These are phyloP conservation scores for Daedaleopsis sinensis DNA, from an alignment of 768 basidiomycete species.

Conservation along the genomic window DNA sequence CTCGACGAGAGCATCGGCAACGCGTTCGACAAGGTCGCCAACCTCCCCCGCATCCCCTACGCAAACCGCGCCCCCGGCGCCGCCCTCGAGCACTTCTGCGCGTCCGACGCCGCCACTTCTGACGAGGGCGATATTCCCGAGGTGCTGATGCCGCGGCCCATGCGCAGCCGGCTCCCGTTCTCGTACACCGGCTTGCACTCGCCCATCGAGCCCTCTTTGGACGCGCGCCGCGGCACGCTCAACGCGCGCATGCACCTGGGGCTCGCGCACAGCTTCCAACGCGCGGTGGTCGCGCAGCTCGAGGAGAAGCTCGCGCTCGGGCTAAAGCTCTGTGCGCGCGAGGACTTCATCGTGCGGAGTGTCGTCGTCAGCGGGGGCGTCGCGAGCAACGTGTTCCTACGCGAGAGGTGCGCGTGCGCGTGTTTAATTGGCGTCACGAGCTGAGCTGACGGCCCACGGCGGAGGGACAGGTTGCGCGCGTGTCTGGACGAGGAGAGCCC, in stretches of 20 bases:
- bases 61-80: constrained; percentile 69
- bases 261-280: constrained; percentile 75
- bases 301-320: constrained; percentile 71
- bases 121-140: neutral
- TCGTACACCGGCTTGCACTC: constrained; percentile 84
- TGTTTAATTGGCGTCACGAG: too few relatives aligned
- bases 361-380: constrained; percentile 93
- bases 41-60: constrained; percentile 69
- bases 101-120: constrained; percentile 29
- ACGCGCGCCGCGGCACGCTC: constrained; percentile 43
- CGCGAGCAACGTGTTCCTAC: constrained; percentile 78
- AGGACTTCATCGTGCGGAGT: constrained; percentile 49
- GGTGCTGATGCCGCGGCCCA: constrained; percentile 33
- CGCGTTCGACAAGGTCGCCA: constrained; percentile 82
- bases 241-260: constrained; percentile 43
- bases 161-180: constrained; percentile 62
- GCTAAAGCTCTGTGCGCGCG: constrained; percentile 43
- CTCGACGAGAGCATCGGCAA: constrained; percentile 77
- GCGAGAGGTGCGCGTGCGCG: constrained; percentile 54
- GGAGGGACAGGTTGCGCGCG: constrained; percentile 35
- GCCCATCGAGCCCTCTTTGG: constrained; percentile 61
- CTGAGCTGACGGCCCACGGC: constrained; percentile 10
- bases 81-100: constrained; percentile 76
- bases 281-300: constrained; percentile 69
- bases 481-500: constrained; percentile 32